Evolutionary conservation across 2,329 filamentous ascomycete genomes (phyloP).

Genomic region (Neurospora sp.): DNA sequence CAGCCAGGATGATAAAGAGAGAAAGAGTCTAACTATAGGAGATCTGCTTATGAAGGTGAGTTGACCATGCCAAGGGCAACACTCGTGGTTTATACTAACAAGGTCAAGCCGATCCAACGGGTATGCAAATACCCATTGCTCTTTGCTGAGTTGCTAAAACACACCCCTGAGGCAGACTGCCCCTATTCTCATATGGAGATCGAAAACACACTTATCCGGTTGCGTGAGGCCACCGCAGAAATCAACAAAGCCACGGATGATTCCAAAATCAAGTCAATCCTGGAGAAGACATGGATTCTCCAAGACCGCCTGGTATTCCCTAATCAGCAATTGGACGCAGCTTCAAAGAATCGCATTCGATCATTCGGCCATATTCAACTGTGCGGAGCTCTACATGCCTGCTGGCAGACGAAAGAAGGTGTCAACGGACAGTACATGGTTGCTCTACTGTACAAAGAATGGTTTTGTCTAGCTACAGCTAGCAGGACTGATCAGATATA

Average conservation of each 20-base stretch:
- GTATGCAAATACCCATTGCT: slow-evolving; percentile 85
- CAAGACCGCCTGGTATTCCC: slow-evolving; percentile 73
- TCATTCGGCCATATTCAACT: slow-evolving; percentile 70
- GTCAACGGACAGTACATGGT: slow-evolving; percentile 75
- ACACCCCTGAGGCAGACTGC: slow-evolving; percentile 77
- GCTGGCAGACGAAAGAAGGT: slow-evolving; percentile 62
- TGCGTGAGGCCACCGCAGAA: slow-evolving; percentile 65
- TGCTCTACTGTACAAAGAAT: slow-evolving; percentile 72
- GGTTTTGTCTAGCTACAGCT: slow-evolving; percentile 64
- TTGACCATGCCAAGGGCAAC: neutral
- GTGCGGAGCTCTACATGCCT: slow-evolving; percentile 74
- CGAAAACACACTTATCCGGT: slow-evolving; percentile 57
- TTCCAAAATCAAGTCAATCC: slow-evolving; percentile 52
- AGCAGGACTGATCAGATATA: slow-evolving; percentile 58
- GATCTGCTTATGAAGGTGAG: slow-evolving; percentile 84
- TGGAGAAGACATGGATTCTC: slow-evolving; percentile 76
- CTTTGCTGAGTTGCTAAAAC: slow-evolving; percentile 71
- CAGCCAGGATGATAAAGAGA: slow-evolving; percentile 49
- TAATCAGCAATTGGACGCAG: slow-evolving; percentile 45
- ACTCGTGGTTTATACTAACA: slow-evolving; percentile 1
- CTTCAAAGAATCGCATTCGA: slow-evolving; percentile 57
- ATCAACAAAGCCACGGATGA: slow-evolving; percentile 83
- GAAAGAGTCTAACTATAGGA: slow-evolving; percentile 69
- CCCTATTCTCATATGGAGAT: slow-evolving; percentile 74
- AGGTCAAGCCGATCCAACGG: slow-evolving; percentile 73